Evolutionary conservation across 1,284 basidiomycete genomes (phyloP).

Genomic region (Flammula alnicola): DNA sequence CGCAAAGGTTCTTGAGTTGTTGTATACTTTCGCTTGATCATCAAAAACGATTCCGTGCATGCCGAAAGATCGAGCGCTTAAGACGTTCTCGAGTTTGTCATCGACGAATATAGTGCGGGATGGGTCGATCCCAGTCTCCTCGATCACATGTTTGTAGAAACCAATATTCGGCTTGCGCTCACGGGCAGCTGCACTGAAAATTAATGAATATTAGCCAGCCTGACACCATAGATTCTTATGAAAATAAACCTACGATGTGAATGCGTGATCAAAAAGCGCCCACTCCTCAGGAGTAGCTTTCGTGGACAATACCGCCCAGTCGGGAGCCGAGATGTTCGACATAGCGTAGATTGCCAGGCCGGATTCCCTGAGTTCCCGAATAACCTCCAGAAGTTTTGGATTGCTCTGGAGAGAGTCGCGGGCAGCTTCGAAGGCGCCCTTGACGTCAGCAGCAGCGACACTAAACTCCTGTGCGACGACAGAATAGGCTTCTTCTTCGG

Average conservation of each 20-base stretch:
- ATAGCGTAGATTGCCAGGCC: slow-evolving; percentile 54
- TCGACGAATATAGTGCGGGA: slow-evolving; percentile 55
- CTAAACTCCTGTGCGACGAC: slow-evolving; percentile 46
- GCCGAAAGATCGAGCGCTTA: slow-evolving; percentile 59
- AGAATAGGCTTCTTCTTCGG: slow-evolving; percentile 52
- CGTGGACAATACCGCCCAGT: slow-evolving; percentile 49
- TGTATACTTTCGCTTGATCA: slow-evolving; percentile 45
- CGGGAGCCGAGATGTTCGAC: slow-evolving; percentile 64
- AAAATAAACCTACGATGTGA: slow-evolving; percentile 44
- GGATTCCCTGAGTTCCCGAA: slow-evolving; percentile 50
- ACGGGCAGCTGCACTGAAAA: slow-evolving; percentile 40
- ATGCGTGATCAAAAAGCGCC: slow-evolving; percentile 57
- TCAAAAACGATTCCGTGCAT: slow-evolving; percentile 59
- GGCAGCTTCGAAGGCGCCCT: slow-evolving; percentile 48
- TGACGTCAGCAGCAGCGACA: slow-evolving; percentile 44
- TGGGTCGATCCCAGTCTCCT: slow-evolving; percentile 46
- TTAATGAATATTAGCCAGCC: background rate
- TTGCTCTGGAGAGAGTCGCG: slow-evolving; percentile 50
- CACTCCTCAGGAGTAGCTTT: slow-evolving; percentile 48
- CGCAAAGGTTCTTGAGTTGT: slow-evolving; percentile 49
- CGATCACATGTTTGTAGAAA: slow-evolving; percentile 55
- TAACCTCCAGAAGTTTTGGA: slow-evolving; percentile 48
- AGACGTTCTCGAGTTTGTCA: slow-evolving; percentile 63
- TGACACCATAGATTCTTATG: background rate
- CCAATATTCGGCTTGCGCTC: slow-evolving; percentile 60